Evolutionary conservation across 805 yeast genomes (phyloP), one percentile per base, ranked within the genome.

Genomic region (Metschnikowia matae): DNA sequence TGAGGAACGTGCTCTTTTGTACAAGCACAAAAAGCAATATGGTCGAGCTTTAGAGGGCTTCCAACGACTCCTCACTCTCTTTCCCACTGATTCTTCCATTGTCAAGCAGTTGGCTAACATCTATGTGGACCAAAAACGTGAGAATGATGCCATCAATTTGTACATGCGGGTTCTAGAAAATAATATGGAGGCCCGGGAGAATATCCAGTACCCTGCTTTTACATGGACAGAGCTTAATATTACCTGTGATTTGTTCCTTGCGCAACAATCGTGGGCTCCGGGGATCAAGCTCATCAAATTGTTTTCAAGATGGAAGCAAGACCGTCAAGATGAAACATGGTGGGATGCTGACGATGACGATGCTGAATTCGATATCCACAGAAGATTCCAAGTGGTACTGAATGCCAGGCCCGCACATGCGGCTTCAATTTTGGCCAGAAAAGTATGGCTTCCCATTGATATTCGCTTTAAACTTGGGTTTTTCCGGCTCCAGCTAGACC

Each of bases 151-250:
- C 0, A 83, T 89, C 31, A 80, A 79, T 14, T 73, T 87, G 62
- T 89, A 88, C 63, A 73, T 80, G 65, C 79, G 78, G 33, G 75
- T 85, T 10, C 75, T 85, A 47, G 84, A 84, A 36, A 76, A 78
- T 44, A 87, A 88, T 62, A 76, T 79, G 34, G 59, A 65, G 46
- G 69, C 68, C 45, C 57, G 49, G 46, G 57, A 54, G 48, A 62
- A 61, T 40, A 61, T 59, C 38, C 75, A 78, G 44, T 49, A 50
- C 55, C 77, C 89, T 0, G 65, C 66, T 20, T 94, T 92, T 64
- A 89, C 83, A 44, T 94, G 96, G 96, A 85, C 96, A 0, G 91
- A 88, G 52, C 73, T 92, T 44, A 92, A 94, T 60, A 88, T 89
- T 52, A 71, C 92, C 40, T 78, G 87, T 7, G 98, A 94, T 60